These are phyloP conservation scores for Saccharomycopsis sp. DNA, from an alignment of 805 yeast genomes.

Conservation along the genomic window DNA sequence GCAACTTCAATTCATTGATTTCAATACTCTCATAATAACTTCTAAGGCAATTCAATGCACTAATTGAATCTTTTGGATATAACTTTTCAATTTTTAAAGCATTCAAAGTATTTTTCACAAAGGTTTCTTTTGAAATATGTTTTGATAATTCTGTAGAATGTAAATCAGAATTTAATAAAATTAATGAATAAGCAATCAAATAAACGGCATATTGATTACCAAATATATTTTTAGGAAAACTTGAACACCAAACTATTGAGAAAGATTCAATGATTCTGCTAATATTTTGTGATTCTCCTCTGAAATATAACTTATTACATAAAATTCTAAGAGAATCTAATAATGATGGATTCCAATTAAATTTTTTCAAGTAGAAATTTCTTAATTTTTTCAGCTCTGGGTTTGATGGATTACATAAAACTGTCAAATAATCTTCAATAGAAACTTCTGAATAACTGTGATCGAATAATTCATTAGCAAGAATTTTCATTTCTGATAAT, in stretches of 20 bases:
- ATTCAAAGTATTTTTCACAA: constrained; percentile 25
- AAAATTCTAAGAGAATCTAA: constrained; percentile 46
- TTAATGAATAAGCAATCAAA: constrained; percentile 40
- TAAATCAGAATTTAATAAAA: constrained; percentile 44
- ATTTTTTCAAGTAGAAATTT: constrained; percentile 12
- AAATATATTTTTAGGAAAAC: constrained; percentile 24
- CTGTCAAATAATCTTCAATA: constrained; percentile 16
- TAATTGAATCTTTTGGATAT: constrained; percentile 16
- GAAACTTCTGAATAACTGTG: constrained; percentile 12
- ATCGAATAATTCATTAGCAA: constrained; percentile 11
- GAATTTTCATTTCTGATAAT: constrained; percentile 6
- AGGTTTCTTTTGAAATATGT: constrained; percentile 24
- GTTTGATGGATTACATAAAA: constrained; percentile 15
- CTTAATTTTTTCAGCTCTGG: constrained; percentile 15
- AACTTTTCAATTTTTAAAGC: constrained; percentile 22
- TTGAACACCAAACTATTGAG: constrained; percentile 14
- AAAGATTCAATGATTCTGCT: constrained; percentile 70
- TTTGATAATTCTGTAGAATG: constrained; percentile 31
- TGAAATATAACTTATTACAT: constrained; percentile 76
- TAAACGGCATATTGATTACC: constrained; percentile 43
- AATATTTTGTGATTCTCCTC: constrained; percentile 96
- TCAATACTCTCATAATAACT: constrained; percentile 17
- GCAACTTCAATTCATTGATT: constrained; percentile 12
- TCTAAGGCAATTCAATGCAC: constrained; percentile 12
- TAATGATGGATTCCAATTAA: constrained; percentile 11